A percentile compares a stretch with the other conserved stretches of the same genome.
phyloP scores from a whole-genome alignment of 768 basidiomycete genomes.

The Suillus plorans region DNA sequence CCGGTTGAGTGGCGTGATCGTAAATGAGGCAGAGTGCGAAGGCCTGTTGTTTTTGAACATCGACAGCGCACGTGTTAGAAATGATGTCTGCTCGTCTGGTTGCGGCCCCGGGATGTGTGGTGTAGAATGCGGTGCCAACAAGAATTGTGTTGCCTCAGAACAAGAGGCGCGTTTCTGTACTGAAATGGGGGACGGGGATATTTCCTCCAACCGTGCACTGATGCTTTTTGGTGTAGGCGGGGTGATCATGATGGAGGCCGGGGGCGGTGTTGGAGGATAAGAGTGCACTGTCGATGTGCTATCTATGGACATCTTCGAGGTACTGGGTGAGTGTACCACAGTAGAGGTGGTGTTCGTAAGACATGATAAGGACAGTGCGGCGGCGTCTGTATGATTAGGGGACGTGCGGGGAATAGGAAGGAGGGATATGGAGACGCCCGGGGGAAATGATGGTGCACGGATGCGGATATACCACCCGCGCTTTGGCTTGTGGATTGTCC shows the following conservation, averaged over 20 bases:
- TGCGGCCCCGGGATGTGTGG: conserved; percentile 32
- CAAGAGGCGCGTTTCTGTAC: conserved; percentile 9
- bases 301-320: conserved; percentile 25
- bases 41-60: conserved; percentile 49
- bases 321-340: conserved; percentile 17
- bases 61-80: conserved; percentile 52
- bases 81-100: conserved; percentile 34
- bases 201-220: conserved; percentile 25
- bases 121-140: conserved; percentile 48
- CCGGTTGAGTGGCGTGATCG: conserved; percentile 36
- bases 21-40: conserved; percentile 63
- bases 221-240: conserved; percentile 37
- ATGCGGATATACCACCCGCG: conserved; percentile 86
- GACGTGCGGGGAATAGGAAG: conserved; percentile 48
- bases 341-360: conserved; percentile 42
- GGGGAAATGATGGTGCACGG: conserved; percentile 69
- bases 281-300: conserved; percentile 42
- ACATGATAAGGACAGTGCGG: conserved; percentile 51
- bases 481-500: conserved; percentile 78
- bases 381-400: conserved; percentile 49
- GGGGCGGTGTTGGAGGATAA: conserved; percentile 57
- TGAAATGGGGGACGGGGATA: conserved; percentile 11
- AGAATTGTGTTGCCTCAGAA: conserved; percentile 38
- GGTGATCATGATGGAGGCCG: conserved; percentile 27
- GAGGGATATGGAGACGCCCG: conserved; percentile 54